Percentiles rank a stretch among this genome's conserved stretches.
phyloP scores from a whole-genome alignment of 225 moss, liverwort and hornwort species.

The Antitrichia curtipendula region DNA sequence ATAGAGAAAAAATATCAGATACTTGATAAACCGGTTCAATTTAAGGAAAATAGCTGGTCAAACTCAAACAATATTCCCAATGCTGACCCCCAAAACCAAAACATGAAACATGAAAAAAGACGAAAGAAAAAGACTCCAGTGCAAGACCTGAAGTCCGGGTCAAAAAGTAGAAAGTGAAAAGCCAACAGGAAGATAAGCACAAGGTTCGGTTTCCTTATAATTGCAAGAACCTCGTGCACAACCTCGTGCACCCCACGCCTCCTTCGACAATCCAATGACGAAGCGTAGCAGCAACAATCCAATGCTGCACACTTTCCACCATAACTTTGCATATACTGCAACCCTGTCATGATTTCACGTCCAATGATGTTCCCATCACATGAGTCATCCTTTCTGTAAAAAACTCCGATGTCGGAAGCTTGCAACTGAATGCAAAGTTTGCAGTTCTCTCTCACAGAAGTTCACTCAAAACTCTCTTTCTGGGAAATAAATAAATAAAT shows the following conservation, averaged over 20 bases:
- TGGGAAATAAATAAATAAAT: too few species aligned
- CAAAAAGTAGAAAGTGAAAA: background rate
- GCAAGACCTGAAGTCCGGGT: background rate
- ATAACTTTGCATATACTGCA: background rate
- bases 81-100: background rate
- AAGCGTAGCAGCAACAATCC: background rate
- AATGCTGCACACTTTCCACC: background rate
- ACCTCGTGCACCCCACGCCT: background rate
- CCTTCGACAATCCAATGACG: background rate
- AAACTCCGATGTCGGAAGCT: background rate
- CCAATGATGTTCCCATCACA: background rate
- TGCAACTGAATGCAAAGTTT: background rate
- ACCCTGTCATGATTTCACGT: background rate
- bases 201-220: background rate
- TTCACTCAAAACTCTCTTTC: background rate
- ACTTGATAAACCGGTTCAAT: too few species aligned
- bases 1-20: too few species aligned
- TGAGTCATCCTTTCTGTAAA: too few species aligned
- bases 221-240: background rate
- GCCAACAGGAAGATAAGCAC: background rate
- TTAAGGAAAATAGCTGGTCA: too few species aligned
- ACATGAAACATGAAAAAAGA: background rate
- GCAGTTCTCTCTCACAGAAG: background rate
- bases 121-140: too few species aligned
- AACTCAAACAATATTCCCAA: too few species aligned